Conservation (phyloP, 1,284 basidiomycete species). For the Leccinum angustisporum region DNA sequence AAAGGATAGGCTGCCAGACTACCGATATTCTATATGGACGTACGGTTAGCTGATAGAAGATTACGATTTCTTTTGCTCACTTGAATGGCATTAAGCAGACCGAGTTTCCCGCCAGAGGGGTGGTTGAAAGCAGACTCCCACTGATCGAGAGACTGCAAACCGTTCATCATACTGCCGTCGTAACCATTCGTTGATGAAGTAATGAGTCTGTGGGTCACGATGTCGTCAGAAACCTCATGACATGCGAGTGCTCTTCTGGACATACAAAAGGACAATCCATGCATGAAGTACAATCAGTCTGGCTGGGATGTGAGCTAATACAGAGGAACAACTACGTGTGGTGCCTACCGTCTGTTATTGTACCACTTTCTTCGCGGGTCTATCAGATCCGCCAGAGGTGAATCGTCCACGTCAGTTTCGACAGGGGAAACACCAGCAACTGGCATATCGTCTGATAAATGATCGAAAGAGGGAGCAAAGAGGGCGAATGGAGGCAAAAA, state of each 20-base stretch:
- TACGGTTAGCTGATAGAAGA: neutral
- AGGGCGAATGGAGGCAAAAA: neutral
- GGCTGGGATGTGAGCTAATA: slow-evolving; percentile 11
- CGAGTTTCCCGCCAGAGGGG: slow-evolving; percentile 53
- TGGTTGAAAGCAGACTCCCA: slow-evolving; percentile 60
- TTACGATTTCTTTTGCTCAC: slow-evolving; percentile 31
- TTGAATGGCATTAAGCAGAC: slow-evolving; percentile 77
- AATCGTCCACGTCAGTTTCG: slow-evolving; percentile 24
- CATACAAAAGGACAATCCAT: slow-evolving; percentile 68
- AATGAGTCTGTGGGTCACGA: slow-evolving; percentile 49
- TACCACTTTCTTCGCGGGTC: slow-evolving; percentile 70
- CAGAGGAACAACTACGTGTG: neutral
- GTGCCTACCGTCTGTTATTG: slow-evolving; percentile 62
- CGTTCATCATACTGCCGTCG: slow-evolving; percentile 79
- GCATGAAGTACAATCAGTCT: slow-evolving; percentile 63
- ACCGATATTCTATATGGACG: slow-evolving; percentile 56
- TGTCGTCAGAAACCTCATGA: neutral
- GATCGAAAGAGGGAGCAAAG: neutral
- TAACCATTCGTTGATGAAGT: slow-evolving; percentile 79
- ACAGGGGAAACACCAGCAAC: slow-evolving; percentile 39
- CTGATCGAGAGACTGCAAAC: slow-evolving; percentile 61
- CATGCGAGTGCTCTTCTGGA: slow-evolving; percentile 3
- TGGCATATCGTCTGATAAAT: slow-evolving; percentile 33
- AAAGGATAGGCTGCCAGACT: slow-evolving; percentile 64
- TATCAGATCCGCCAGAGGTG: slow-evolving; percentile 53